Percentiles rank a stretch among this genome's conserved stretches.
Evolutionary conservation across 2,329 filamentous ascomycete species (phyloP).

Genomic region (Clonostachys rhizophaga): DNA sequence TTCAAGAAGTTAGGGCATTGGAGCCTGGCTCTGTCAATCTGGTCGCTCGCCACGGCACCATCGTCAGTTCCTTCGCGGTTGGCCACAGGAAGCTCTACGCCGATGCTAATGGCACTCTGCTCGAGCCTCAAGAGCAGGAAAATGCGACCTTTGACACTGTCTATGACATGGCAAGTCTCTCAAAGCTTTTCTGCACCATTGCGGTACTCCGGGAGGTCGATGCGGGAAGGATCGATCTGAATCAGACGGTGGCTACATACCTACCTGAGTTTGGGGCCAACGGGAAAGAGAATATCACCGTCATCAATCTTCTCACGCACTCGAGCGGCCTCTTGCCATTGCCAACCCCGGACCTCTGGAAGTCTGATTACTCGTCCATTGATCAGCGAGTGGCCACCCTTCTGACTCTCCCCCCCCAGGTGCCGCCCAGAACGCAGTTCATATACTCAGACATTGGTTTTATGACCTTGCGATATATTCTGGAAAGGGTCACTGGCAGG

Average conservation of each 20-base stretch:
- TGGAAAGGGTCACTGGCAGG: conserved; percentile 17
- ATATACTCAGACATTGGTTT: conserved; percentile 27
- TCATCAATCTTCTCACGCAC: conserved; percentile 23
- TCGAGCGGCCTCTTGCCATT: conserved; percentile 22
- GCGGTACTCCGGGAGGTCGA: conserved; percentile 22
- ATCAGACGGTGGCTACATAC: conserved; percentile 19
- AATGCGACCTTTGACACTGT: conserved; percentile 22
- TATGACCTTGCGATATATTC: conserved; percentile 20
- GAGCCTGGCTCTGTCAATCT: conserved; percentile 14
- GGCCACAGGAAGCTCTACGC: conserved; percentile 17
- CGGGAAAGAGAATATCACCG: conserved; percentile 23
- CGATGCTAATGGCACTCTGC: conserved; percentile 17
- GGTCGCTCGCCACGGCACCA: conserved; percentile 10
- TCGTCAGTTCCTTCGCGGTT: conserved; percentile 17
- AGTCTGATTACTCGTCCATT: conserved; percentile 7
- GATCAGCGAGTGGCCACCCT: conserved; percentile 14
- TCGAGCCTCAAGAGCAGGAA: conserved; percentile 15
- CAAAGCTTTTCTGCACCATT: conserved; percentile 27
- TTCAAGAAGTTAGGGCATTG: conserved; percentile 7
- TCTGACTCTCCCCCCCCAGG: conserved; percentile 13
- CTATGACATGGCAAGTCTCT: conserved; percentile 30
- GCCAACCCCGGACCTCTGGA: conserved; percentile 16
- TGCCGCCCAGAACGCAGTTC: conserved; percentile 16
- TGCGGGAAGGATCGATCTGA: conserved; percentile 11
- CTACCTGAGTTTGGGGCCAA: conserved; percentile 21